phyloP scores from a whole-genome alignment of 192 early-diverging fungal genomes.

The Backusella luteola region DNA sequence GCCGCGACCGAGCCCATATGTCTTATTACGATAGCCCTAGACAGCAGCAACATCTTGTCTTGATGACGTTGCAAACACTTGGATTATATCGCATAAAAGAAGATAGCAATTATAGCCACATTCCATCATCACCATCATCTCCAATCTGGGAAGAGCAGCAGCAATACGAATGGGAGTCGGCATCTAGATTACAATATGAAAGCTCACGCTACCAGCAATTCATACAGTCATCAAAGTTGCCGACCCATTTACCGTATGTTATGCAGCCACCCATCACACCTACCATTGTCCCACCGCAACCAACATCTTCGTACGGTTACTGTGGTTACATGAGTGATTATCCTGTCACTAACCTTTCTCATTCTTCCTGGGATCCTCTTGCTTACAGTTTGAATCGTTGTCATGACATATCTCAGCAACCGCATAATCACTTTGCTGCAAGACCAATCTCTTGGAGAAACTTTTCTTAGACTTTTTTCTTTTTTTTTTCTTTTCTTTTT shows the following conservation, averaged over 20 bases:
- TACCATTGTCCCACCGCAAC: background rate
- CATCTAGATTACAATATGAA: background rate
- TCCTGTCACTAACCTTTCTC: constrained; percentile 16
- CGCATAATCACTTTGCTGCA: background rate
- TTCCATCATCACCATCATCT: background rate
- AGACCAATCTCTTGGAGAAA: constrained; percentile 16
- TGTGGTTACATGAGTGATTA: background rate
- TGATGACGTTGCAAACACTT: constrained; percentile 9
- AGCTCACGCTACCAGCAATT: constrained; percentile 10
- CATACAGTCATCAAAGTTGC: background rate
- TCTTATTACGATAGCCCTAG: constrained; percentile 2
- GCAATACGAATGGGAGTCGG: background rate
- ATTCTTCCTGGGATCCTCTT: constrained; percentile 16
- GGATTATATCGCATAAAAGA: constrained; percentile 4
- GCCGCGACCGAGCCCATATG: constrained; percentile 22
- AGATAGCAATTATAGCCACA: background rate
- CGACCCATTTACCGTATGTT: constrained; percentile 2
- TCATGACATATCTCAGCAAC: constrained; percentile 4
- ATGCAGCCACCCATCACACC: background rate
- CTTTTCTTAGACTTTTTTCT: constrained; percentile 3
- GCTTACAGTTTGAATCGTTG: constrained; percentile 17
- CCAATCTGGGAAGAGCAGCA: background rate
- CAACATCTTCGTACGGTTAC: background rate
- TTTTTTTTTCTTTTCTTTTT: background rate
- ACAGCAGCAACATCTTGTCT: background rate